Base-by-base conservation (phyloP, 176 grass and related monocot species). In the Eleusine coracana region DNA sequence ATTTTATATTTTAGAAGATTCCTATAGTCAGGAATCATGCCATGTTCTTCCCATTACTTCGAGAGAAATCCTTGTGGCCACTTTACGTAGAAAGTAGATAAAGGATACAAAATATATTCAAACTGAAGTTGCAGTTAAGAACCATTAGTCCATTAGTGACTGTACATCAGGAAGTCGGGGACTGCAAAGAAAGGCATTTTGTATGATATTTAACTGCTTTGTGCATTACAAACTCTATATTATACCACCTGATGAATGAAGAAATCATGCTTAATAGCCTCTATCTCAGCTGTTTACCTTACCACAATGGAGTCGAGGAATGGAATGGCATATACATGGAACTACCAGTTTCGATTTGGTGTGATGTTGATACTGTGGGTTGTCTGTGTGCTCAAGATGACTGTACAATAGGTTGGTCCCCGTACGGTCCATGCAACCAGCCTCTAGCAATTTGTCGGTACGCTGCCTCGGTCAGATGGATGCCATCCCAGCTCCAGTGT, bases 401-500 rank as follows among this genome's bases (percentile, higher is more conserved):
- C 39, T 88, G 74, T 63, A 92, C 5, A 29, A 94, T 82, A 63
- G 92, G 82, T 54, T 91, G 76, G 31, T 92, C 86, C 0, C 77
- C 88, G 72, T 92, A 97, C 5, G 87, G 76, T 37, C 94, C 94
- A 3, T 92, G 80, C 49, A 97, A 69, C 94, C 94, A 97, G 37
- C 94, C 94, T 78, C 83, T 87, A 21, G 94, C 87, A 23, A 97
- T 94, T 73, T 92, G 85, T 39, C 77, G 76, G n/a, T 97, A 91
- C 5, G 94, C 92, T 0, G 92, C 85, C 55, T 97, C 94, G 0
- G 94, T 97, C 72, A 97, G 79, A 82, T 94, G 94, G 78, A 97
- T 92, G 27, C 94, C 94, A 52, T 97, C 94, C 94, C 94, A 97
- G 69, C 94, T 97, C 92, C 92, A 94, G 80, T 97, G 92, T 17